A percentile compares a stretch with the other conserved stretches of the same genome.
Conservation (phyloP, 805 yeast species). For the Maudiozyma saulgeensis region DNA sequence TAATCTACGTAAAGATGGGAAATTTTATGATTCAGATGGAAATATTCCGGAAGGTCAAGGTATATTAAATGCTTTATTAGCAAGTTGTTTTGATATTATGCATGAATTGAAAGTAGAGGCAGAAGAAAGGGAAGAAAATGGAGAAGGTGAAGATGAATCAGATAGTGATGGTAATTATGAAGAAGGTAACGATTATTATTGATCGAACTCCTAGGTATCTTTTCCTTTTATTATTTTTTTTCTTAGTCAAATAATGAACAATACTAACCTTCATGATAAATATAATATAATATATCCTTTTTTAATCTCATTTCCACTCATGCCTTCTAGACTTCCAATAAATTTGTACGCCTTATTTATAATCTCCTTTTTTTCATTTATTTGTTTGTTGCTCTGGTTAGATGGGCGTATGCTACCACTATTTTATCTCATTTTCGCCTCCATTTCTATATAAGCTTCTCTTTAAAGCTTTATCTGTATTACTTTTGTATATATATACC, state of each 20-base stretch:
- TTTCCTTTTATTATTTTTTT: not conserved
- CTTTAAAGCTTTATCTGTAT: no score
- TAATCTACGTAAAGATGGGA: slow-evolving; percentile 80
- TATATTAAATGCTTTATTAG: slow-evolving; percentile 76
- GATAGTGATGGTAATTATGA: slow-evolving; percentile 9
- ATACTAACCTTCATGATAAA: not conserved
- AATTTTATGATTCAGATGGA: slow-evolving; percentile 68
- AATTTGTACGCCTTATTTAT: no score
- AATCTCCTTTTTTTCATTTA: no score
- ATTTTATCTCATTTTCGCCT: no score
- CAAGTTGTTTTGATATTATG: slow-evolving; percentile 88
- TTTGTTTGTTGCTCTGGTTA: no score
- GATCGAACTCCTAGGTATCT: not conserved
- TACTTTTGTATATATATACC: no score
- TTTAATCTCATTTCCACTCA: not conserved
- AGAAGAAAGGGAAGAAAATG: slow-evolving; percentile 45
- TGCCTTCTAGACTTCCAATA: no score
- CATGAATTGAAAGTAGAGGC: slow-evolving; percentile 85
- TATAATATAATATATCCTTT: not conserved
- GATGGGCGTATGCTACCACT: no score
- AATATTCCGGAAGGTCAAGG: slow-evolving; percentile 98
- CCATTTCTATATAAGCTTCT: no score
- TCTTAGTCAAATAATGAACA: not conserved
- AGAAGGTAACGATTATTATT: slow-evolving; percentile 5
- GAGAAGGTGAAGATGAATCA: slow-evolving; percentile 12